Conservation (phyloP, 2,329 filamentous ascomycete genomes). For the Ceratocystis harringtonii region DNA sequence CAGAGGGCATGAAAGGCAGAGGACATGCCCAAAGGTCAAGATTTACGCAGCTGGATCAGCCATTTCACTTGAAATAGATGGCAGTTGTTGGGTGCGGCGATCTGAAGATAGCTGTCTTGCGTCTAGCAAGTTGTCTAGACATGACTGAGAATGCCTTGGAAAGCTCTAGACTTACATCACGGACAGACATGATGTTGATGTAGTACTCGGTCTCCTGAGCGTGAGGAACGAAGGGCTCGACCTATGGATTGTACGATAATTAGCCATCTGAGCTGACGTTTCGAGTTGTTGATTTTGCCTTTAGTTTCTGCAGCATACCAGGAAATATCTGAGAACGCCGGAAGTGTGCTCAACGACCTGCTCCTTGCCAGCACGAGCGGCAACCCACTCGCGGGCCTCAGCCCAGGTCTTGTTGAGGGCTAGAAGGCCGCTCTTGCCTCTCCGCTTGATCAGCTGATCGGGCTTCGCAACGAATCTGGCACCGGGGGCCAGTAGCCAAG, state of each 20-base stretch:
- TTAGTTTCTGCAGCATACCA: slow-evolving; percentile 32
- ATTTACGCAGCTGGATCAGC: neutral
- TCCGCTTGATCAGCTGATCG: slow-evolving; percentile 98
- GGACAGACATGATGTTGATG: slow-evolving; percentile 99
- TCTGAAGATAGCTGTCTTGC: too few species aligned
- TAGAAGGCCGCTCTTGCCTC: slow-evolving; percentile 95
- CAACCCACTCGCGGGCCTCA: slow-evolving; percentile 88
- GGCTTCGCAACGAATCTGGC: slow-evolving; percentile 97
- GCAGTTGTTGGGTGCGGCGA: neutral
- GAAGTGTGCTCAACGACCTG: slow-evolving; percentile 86
- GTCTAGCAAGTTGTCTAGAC: neutral
- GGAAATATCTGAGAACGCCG: slow-evolving; percentile 82
- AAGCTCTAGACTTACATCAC: slow-evolving; percentile 62
- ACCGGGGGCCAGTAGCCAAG: slow-evolving; percentile 72
- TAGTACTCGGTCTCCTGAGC: slow-evolving; percentile 95
- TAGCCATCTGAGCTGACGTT: neutral
- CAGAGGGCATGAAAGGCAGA: neutral
- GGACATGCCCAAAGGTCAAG: neutral
- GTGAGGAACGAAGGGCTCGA: slow-evolving; percentile 97
- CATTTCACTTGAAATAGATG: neutral
- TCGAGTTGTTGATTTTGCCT: neutral
- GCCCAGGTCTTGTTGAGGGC: slow-evolving; percentile 95
- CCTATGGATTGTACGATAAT: slow-evolving; percentile 7
- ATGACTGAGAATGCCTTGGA: neutral
- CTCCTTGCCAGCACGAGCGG: slow-evolving; percentile 76